A percentile compares a stretch with the other conserved stretches of the same genome.
Conservation (phyloP, 2,329 filamentous ascomycete species). For the Colletotrichum eremochloae region DNA sequence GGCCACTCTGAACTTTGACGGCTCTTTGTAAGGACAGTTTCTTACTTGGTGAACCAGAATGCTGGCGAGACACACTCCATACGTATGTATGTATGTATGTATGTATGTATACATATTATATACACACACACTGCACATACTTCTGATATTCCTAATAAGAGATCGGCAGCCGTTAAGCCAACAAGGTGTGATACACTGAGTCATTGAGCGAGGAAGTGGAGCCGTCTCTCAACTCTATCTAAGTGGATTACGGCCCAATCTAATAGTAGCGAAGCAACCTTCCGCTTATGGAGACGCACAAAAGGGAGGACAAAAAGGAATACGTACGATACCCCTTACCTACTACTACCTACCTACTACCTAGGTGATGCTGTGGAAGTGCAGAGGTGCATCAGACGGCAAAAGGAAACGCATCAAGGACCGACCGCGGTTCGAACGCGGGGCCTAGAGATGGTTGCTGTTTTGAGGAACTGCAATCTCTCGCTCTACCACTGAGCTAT, state of each 20-base stretch:
- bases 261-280: not conserved
- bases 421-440: slow-evolving; percentile 36
- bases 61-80: too few relatives aligned
- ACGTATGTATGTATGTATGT: too few relatives aligned
- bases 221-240: not conserved
- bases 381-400: too few relatives aligned
- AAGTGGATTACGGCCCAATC: not conserved
- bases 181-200: not conserved
- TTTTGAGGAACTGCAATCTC: slow-evolving; percentile 23
- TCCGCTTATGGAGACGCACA: slow-evolving; percentile 17
- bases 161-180: too few relatives aligned
- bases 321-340: too few relatives aligned
- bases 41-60: too few relatives aligned
- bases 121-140: not conserved
- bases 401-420: not conserved
- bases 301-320: not conserved
- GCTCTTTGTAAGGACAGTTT: too few relatives aligned
- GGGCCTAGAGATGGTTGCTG: slow-evolving; percentile 29
- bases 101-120: too few relatives aligned
- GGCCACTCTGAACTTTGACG: too few relatives aligned
- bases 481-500: slow-evolving; percentile 41
- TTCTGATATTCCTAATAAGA: not conserved
- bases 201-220: slow-evolving; percentile 8
- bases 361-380: too few relatives aligned
- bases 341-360: too few relatives aligned